Base-by-base conservation (phyloP, 1,139 yeast species). In the Saccharomyces hybrid region DNA sequence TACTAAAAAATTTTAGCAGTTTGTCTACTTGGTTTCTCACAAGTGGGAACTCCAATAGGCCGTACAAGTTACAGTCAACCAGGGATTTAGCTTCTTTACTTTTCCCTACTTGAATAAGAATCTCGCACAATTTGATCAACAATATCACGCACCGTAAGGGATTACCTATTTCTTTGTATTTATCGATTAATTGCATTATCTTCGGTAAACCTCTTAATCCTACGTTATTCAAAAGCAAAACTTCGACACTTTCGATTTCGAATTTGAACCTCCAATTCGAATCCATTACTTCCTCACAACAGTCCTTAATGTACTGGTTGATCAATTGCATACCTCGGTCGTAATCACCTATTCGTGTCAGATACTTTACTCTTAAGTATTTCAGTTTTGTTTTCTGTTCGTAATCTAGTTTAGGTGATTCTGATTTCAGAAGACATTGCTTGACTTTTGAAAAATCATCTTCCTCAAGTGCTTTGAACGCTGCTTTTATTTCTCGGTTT, bases 261-360 rank as follows among this genome's bases (percentile, higher is more conserved):
- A 65, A 66, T 14, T 55, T 51, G 46, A 56, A 58, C 47, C 56
- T 59, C 69, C 69, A 65, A 25, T 53, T 53, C 16, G 55, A 53
- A 50, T 64, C 67, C 19, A 50, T 48, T 26, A 51, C 51, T 2
- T 41, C 38, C 26, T 54, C 44, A 13, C 52, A 50, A 27, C 60
- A 59, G 13, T 62, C 61, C 5, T 50, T 54, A 5, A 60, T 55
- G 19, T 48, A 46, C 13, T 51, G 46, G 25, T 55, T 53, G 5
- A 63, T 50, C 23, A 49, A 55, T 9, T 52, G 50, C 56, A 64
- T 58, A 4, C 67, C 67, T 9, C 46, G 52, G 27, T 59, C 57
- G 38, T 53, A 59, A 19, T 66, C 66, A 7, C 56, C 55, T 5
- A 54, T 49, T 2, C 56, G 16, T 19, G 23, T 19, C 23, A 58